Conservation (phyloP, 495 filamentous ascomycete genomes). For the Trichoderma erinaceum region DNA sequence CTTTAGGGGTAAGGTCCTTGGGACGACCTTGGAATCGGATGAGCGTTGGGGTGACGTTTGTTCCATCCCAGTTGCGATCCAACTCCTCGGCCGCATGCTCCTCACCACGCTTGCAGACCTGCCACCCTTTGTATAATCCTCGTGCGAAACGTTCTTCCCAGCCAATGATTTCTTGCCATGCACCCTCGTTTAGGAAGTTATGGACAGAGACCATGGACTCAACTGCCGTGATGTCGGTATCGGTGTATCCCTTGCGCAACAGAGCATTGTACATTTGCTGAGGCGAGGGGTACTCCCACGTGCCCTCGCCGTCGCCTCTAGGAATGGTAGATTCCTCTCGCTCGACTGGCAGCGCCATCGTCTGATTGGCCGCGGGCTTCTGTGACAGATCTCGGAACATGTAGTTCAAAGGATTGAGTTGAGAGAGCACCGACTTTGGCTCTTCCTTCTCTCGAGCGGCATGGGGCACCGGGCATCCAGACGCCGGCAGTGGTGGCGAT, state of each 20-base stretch:
- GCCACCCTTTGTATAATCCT: slow-evolving; percentile 66
- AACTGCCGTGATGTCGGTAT: slow-evolving; percentile 88
- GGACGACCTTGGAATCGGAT: slow-evolving; percentile 84
- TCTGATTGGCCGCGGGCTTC: slow-evolving; percentile 64
- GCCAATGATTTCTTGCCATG: slow-evolving; percentile 85
- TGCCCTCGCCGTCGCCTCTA: slow-evolving; percentile 63
- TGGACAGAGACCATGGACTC: slow-evolving; percentile 96
- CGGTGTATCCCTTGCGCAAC: slow-evolving; percentile 88
- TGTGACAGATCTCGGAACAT: slow-evolving; percentile 88
- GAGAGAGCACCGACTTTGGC: slow-evolving; percentile 51
- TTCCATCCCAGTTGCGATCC: slow-evolving; percentile 32
- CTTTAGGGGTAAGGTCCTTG: slow-evolving; percentile 84
- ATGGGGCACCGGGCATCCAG: slow-evolving; percentile 50
- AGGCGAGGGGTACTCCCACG: slow-evolving; percentile 96
- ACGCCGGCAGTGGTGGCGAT: slow-evolving; percentile 31
- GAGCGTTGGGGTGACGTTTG: slow-evolving; percentile 55
- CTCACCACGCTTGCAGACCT: slow-evolving; percentile 68
- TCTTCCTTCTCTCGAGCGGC: slow-evolving; percentile 31
- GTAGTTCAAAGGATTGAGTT: slow-evolving; percentile 89
- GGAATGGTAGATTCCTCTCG: slow-evolving; percentile 85
- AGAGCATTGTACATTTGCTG: slow-evolving; percentile 99
- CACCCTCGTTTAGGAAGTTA: slow-evolving; percentile 96
- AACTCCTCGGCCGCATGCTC: slow-evolving; percentile 34
- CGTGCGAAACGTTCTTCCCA: slow-evolving; percentile 83
- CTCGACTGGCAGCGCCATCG: slow-evolving; percentile 61